phyloP scores from a whole-genome alignment of 352 stramenopile genomes.

The Phytophthora pluvialis region DNA sequence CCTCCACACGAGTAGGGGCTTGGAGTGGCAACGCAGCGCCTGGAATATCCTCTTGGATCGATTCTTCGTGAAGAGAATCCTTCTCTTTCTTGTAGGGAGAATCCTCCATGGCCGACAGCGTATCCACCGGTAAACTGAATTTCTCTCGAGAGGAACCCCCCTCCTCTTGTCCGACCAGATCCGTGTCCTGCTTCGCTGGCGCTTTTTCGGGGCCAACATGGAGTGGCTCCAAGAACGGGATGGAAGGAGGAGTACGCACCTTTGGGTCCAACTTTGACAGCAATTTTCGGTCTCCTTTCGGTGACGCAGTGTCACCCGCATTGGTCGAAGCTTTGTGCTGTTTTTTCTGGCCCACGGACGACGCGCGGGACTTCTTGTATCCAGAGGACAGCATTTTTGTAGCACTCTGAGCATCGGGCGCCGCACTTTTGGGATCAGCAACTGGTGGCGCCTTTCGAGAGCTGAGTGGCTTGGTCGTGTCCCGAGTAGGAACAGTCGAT shows the following conservation, averaged over 20 bases:
- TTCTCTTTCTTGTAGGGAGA: slow-evolving; percentile 22
- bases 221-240: slow-evolving; percentile 31
- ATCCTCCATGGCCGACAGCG: slow-evolving; percentile 10
- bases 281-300: slow-evolving; percentile 18
- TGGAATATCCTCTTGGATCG: slow-evolving; percentile 37
- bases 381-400: slow-evolving; percentile 40
- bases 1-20: not conserved
- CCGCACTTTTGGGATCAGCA: slow-evolving; percentile 24
- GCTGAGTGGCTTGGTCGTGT: not conserved
- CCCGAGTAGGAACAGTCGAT: not conserved
- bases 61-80: slow-evolving; percentile 33
- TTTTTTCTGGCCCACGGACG: slow-evolving; percentile 24
- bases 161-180: not conserved
- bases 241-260: slow-evolving; percentile 20
- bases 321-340: slow-evolving; percentile 15
- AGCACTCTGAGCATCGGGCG: slow-evolving; percentile 2
- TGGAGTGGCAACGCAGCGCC: not conserved
- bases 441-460: not conserved
- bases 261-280: slow-evolving; percentile 16
- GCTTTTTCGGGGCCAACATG: slow-evolving; percentile 27
- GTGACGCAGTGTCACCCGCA: not conserved
- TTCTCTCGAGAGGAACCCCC: slow-evolving; percentile 2
- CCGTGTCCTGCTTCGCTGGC: slow-evolving; percentile 21
- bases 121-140: slow-evolving; percentile 2
- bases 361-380: slow-evolving; percentile 46